phyloP scores from a whole-genome alignment of 2,329 filamentous ascomycete genomes.

The Rutstroemia sp. region DNA sequence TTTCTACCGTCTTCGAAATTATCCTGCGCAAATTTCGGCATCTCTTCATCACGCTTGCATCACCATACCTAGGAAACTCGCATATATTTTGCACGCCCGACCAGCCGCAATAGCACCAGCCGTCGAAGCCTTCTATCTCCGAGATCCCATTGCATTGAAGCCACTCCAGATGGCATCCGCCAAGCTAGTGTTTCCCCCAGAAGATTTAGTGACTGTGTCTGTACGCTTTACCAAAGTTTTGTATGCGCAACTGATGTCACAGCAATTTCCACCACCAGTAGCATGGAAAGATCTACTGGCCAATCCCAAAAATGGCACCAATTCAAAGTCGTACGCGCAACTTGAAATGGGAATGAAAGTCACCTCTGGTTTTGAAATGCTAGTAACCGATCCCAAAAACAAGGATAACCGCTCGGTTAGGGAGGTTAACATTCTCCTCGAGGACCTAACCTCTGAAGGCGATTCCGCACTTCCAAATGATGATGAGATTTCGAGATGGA shows the following conservation, averaged over 20 bases:
- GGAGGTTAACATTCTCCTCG: slow-evolving; percentile 69
- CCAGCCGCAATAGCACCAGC: slow-evolving; percentile 75
- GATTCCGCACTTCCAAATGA: slow-evolving; percentile 56
- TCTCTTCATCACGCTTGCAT: slow-evolving; percentile 71
- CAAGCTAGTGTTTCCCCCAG: slow-evolving; percentile 59
- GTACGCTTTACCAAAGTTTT: slow-evolving; percentile 81
- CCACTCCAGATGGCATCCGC: slow-evolving; percentile 51
- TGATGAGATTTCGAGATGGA: slow-evolving; percentile 66
- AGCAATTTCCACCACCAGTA: slow-evolving; percentile 65
- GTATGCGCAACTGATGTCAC: slow-evolving; percentile 83
- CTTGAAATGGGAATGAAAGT: slow-evolving; percentile 83
- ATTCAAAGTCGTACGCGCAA: slow-evolving; percentile 24
- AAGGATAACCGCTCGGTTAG: slow-evolving; percentile 61
- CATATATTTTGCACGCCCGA: slow-evolving; percentile 67
- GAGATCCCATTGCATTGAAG: slow-evolving; percentile 71
- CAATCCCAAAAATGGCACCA: slow-evolving; percentile 23
- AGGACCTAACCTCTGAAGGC: slow-evolving; percentile 51
- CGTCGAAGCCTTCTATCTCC: slow-evolving; percentile 85
- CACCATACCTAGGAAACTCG: slow-evolving; percentile 73
- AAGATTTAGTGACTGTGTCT: slow-evolving; percentile 72
- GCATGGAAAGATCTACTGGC: slow-evolving; percentile 38
- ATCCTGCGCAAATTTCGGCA: slow-evolving; percentile 65
- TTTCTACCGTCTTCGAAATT: slow-evolving; percentile 80
- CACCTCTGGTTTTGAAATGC: slow-evolving; percentile 83
- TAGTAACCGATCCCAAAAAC: slow-evolving; percentile 60